Evolutionary conservation across 768 basidiomycete genomes (phyloP).

Genomic region (Collybia sp.): DNA sequence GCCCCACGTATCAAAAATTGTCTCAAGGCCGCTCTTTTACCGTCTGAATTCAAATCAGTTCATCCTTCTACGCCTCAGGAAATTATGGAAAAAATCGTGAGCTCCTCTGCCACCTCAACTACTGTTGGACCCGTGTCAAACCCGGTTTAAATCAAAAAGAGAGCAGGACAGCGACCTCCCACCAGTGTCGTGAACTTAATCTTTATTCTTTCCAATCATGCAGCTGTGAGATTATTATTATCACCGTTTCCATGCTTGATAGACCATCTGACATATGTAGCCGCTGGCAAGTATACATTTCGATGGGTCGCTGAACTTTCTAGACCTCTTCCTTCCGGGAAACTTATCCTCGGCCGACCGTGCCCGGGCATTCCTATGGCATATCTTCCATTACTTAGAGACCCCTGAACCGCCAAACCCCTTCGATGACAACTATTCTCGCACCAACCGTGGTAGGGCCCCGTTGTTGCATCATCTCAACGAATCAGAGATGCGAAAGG

Average conservation of each 20-base stretch:
- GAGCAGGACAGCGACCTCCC: constrained; percentile 60
- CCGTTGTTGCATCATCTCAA: constrained; percentile 55
- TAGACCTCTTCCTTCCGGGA: constrained; percentile 81
- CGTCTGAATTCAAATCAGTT: constrained; percentile 58
- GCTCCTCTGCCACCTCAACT: constrained; percentile 17
- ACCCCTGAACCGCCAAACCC: constrained; percentile 60
- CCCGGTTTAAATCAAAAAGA: constrained; percentile 28
- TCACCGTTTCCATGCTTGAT: constrained; percentile 3
- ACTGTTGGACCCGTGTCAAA: constrained; percentile 6
- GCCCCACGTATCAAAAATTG: constrained; percentile 91
- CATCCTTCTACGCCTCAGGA: constrained; percentile 75
- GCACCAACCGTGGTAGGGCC: constrained; percentile 52
- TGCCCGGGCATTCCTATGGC: constrained; percentile 78
- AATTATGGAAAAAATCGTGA: constrained; percentile 62
- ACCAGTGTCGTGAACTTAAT: constrained; percentile 86
- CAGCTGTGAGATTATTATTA: constrained; percentile 47
- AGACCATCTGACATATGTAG: constrained; percentile 25
- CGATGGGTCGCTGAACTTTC: constrained; percentile 67
- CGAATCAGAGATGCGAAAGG: constrained; percentile 46
- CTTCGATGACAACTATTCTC: constrained; percentile 66
- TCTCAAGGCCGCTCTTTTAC: constrained; percentile 74
- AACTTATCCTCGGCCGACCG: constrained; percentile 68
- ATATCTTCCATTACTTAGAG: constrained; percentile 81
- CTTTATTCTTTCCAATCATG: constrained; percentile 78
- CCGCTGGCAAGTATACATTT: constrained; percentile 67